phyloP scores from a whole-genome alignment of 805 yeast species.

The Wickerhamomyces chambardii region DNA sequence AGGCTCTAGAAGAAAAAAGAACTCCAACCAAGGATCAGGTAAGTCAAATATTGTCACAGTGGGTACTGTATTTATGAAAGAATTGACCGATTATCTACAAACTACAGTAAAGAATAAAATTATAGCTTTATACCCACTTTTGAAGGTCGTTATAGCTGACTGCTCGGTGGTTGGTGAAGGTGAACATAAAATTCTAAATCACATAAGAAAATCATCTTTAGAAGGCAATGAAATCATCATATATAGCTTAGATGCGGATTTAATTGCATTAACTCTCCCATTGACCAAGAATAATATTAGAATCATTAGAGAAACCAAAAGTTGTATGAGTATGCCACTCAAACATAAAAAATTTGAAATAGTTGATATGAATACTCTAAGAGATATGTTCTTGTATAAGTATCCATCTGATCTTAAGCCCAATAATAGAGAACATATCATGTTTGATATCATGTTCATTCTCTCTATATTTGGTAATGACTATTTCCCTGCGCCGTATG shows the following conservation, averaged over 20 bases:
- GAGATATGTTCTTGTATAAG: background rate
- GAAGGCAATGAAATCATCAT: constrained; percentile 76
- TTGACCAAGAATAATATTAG: constrained; percentile 84
- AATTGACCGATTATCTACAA: constrained; percentile 61
- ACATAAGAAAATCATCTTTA: constrained; percentile 59
- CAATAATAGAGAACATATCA: background rate
- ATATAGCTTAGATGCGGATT: constrained; percentile 91
- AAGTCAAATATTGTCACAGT: constrained; percentile 89
- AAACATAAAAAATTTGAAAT: constrained; percentile 60
- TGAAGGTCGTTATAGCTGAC: constrained; percentile 70
- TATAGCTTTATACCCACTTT: constrained; percentile 69
- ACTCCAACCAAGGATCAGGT: too few relatives aligned
- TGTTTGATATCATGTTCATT: constrained; percentile 81
- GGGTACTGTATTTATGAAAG: constrained; percentile 89
- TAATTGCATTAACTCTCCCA: constrained; percentile 80
- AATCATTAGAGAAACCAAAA: constrained; percentile 58
- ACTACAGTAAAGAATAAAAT: constrained; percentile 72
- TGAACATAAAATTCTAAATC: constrained; percentile 91
- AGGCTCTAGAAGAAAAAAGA: constrained; percentile 78
- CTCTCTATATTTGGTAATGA: constrained; percentile 94
- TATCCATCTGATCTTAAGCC: too few relatives aligned
- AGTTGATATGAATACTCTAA: too few relatives aligned
- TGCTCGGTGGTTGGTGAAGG: constrained; percentile 97
- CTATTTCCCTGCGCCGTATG: constrained; percentile 89
- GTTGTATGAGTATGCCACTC: constrained; percentile 46